These are phyloP conservation scores for Solanum hybrid DNA, from an alignment of 305 asterid species.

Conservation along the genomic window DNA sequence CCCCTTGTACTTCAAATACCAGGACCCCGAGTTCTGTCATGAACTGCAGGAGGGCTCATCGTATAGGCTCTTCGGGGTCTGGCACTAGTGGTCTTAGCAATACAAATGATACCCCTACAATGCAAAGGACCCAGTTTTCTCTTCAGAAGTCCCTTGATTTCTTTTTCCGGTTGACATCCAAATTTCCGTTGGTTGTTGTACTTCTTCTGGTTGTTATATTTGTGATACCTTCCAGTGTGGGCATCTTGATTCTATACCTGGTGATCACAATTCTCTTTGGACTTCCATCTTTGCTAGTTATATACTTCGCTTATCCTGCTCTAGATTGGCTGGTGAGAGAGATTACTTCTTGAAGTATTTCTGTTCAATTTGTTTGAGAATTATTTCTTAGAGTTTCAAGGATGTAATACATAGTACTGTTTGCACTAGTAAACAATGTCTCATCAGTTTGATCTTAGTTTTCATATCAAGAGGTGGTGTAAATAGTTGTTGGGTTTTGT, in stretches of 20 bases:
- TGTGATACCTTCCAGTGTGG: slow-evolving; percentile 62
- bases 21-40: slow-evolving; percentile 18
- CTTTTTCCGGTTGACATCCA: slow-evolving; percentile 51
- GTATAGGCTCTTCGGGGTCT: slow-evolving; percentile 25
- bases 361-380: slow-evolving; percentile 1
- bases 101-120: slow-evolving; percentile 19
- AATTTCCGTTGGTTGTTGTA: slow-evolving; percentile 54
- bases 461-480: neutral
- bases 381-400: neutral
- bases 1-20: slow-evolving; percentile 29
- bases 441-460: neutral
- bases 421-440: neutral
- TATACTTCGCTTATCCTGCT: slow-evolving; percentile 77
- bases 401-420: neutral
- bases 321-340: slow-evolving; percentile 77
- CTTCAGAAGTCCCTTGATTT: slow-evolving; percentile 67
- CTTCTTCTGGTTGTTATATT: slow-evolving; percentile 55
- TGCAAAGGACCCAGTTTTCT: slow-evolving; percentile 42
- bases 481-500: slow-evolving; percentile 4
- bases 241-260: slow-evolving; percentile 53
- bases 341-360: slow-evolving; percentile 36
- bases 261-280: slow-evolving; percentile 65
- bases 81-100: slow-evolving; percentile 9
- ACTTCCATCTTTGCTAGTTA: slow-evolving; percentile 66
- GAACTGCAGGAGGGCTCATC: slow-evolving; percentile 32